Base-by-base conservation (phyloP, 345 rosid species). In the Xanthoceras sorbifolium region DNA sequence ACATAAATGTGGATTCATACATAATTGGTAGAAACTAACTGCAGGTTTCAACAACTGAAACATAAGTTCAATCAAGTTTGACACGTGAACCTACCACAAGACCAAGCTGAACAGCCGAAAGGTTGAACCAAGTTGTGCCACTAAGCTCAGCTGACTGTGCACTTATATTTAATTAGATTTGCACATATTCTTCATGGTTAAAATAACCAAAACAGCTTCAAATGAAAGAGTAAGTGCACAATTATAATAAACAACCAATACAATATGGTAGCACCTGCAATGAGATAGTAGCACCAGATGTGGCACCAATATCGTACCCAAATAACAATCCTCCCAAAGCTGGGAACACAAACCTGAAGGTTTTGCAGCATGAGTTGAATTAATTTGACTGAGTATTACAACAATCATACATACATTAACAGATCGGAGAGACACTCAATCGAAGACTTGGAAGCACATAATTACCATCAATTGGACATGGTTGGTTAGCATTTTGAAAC, bases 221-320 rank as follows among this genome's bases (percentile, higher is more conserved):
- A 54, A 67, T 25, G 46, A 64, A 34, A 59, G 25, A n/a, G 52
- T 17, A 46, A 38, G 9, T 17, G 46, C 14, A 32, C 71, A 54
- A 62, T 38, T 31, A 61, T 22, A 32, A 48, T 22, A 32, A 67
- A 64, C n/a, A 74, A 48, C 5, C 32, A 69, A 38, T 44, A 25
- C 55, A 75, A 4, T 6, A 26, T 15, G 44, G 32, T 65, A 69
- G 73, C 71, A 90, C 97, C 99, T 96, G 97, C 82, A 93, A 80
- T 17, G 97, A 93, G 84, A 96, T 65, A 34, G 98, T 72, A 72
- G 98, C 98, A 65, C 99, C 98, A 11, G 97, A 93, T 44, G 97
- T 96, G 59, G 99, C 99, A 67, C 98, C 99, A 79, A 95, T 95
- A 84, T 95, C 99, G 82, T 95, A 93, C 23, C 99, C 99, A 67